Evolutionary conservation across 2,329 filamentous ascomycete genomes (phyloP).

Genomic region (Botrytis hyacinthi): DNA sequence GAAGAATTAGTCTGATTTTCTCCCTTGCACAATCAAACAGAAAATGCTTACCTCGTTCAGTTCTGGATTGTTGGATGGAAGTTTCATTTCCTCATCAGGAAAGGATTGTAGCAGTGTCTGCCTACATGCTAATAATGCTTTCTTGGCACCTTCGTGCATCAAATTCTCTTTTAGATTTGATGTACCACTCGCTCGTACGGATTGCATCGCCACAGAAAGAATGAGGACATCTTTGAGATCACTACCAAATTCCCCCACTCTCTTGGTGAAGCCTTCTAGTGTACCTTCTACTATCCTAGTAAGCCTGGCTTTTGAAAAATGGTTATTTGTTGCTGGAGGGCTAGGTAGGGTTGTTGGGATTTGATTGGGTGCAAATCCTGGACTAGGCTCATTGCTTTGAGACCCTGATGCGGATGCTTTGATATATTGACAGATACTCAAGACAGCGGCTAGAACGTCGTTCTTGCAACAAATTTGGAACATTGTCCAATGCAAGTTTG

Average conservation of each 20-base stretch:
- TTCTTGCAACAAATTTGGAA: conserved; percentile 28
- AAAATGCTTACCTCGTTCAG: neutral
- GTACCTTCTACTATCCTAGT: conserved; percentile 25
- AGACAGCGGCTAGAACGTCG: conserved; percentile 25
- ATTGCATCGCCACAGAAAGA: conserved; percentile 23
- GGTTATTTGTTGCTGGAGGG: conserved; percentile 17
- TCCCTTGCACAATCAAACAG: neutral
- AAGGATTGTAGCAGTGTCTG: conserved; percentile 14
- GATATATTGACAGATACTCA: conserved; percentile 22
- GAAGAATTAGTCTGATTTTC: neutral
- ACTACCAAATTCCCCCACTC: conserved; percentile 22
- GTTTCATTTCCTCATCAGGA: neutral
- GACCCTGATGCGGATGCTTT: neutral
- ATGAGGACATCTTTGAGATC: conserved; percentile 27
- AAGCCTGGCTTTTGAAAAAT: conserved; percentile 25
- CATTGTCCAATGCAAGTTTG: conserved; percentile 21
- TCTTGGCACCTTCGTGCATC: conserved; percentile 24
- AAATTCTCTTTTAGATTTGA: conserved; percentile 19
- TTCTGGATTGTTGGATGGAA: neutral
- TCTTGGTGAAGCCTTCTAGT: conserved; percentile 20
- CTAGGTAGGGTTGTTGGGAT: neutral
- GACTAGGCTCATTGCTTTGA: conserved; percentile 9
- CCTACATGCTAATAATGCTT: conserved; percentile 24
- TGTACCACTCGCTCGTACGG: conserved; percentile 20
- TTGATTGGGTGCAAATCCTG: neutral